These are phyloP conservation scores for Hymenoscyphus scutula DNA, from an alignment of 2,329 filamentous ascomycete genomes.

Conservation along the genomic window DNA sequence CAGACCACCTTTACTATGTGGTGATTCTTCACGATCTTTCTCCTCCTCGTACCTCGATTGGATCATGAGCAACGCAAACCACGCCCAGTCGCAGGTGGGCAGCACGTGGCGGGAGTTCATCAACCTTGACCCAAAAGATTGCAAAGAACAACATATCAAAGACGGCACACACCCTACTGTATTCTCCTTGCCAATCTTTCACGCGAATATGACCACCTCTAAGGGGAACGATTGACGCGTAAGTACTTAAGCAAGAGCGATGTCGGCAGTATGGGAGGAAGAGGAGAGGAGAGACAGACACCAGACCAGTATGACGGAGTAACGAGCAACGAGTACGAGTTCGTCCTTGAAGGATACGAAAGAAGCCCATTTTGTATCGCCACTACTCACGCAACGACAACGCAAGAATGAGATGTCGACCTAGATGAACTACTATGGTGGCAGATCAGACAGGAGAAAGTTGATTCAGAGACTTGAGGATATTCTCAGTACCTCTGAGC, in stretches of 20 bases:
- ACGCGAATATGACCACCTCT: neutral
- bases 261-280: neutral
- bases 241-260: neutral
- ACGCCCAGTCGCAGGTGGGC: neutral
- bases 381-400: too few species aligned
- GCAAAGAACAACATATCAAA: neutral
- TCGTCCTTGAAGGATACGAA: too few species aligned
- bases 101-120: neutral
- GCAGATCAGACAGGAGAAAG: too few species aligned
- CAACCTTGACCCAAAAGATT: neutral
- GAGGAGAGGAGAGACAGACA: neutral
- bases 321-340: too few species aligned
- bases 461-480: too few species aligned
- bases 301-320: neutral
- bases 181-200: neutral
- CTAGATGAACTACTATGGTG: too few species aligned
- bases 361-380: too few species aligned
- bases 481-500: too few species aligned
- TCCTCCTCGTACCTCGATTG: neutral
- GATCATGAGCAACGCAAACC: neutral
- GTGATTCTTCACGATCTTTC: neutral
- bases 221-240: neutral
- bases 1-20: neutral
- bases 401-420: too few species aligned
- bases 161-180: too few species aligned